Evolutionary conservation across 495 filamentous ascomycete species (phyloP), one percentile per base, ranked within the genome.

Genomic region (Xylaria sp.): DNA sequence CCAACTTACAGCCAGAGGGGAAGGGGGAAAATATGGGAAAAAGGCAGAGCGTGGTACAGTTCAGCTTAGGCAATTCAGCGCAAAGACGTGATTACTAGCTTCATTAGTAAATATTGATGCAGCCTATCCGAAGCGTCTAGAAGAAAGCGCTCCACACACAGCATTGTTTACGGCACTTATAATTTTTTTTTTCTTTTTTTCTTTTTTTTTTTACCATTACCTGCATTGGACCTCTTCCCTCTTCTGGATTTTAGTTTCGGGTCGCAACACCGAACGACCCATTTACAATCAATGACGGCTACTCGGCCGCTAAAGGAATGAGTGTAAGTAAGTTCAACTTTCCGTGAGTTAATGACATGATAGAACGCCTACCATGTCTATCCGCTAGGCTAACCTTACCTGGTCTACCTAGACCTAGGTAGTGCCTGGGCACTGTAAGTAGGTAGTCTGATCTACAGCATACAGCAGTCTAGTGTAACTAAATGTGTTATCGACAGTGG

Each of bases 51-150:
- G 17, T 11, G 0, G 24, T 40, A 57, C 43, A 37, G 24, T 26
- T 1, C 24, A 33, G 62, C 15, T 48, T 24, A 43, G 43, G 26
- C 62, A 66, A 52, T 35, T 66, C 31, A 26, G 21, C 35, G 37
- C 24, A 40, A 24, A 5, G 21, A 0, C 24, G 35, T n/a, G 67
- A 69, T 62, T 62, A 69, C 67, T 69, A 50, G 67, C 58, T 43
- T 33, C 24, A 61, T 69, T 69, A 69, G 43, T 69, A 69, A 69
- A 21, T 29, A 19, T 8, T 3, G 4, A 40, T 43, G 35, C 50
- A 21, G 50, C 37, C 7, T 19, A 37, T 41, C 50, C 65, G 65
- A 68, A 68, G 50, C 15, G 37, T 57, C 65, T 68, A 68, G 67
- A 68, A 68, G 40, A 68, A 33, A 8, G 41, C 40, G 7, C 61